Evolutionary conservation across 78 protist genomes (phyloP).

Genomic region (Trichosphaerium sp.): DNA sequence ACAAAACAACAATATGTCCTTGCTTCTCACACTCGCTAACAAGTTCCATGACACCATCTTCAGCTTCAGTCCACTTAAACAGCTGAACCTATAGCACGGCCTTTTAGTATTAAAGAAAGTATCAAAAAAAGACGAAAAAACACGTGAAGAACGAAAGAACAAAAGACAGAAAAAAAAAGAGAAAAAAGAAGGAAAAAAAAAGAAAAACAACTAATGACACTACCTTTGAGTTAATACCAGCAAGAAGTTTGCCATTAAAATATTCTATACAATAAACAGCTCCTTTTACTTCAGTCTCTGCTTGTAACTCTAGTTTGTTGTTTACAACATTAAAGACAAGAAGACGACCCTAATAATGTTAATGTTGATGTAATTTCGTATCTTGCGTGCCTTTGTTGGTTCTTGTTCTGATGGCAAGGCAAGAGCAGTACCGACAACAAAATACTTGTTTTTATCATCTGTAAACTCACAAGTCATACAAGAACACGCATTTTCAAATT

Average conservation of each 20-base stretch:
- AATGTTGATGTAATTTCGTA: too few relatives aligned
- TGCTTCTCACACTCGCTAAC: slow-evolving; percentile 22
- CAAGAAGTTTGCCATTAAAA: slow-evolving; percentile 59
- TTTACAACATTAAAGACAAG: slow-evolving; percentile 35
- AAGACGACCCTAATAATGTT: too few relatives aligned
- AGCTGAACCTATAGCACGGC: too few relatives aligned
- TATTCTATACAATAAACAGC: slow-evolving; percentile 25
- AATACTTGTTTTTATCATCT: slow-evolving; percentile 13
- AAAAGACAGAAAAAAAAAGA: not conserved
- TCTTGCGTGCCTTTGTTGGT: too few relatives aligned
- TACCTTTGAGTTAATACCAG: slow-evolving; percentile 51
- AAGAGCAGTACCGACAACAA: slow-evolving; percentile 76
- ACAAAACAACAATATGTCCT: slow-evolving; percentile 56
- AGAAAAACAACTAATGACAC: not conserved
- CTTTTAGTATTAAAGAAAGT: too few relatives aligned
- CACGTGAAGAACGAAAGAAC: not conserved
- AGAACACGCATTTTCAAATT: slow-evolving; percentile 20
- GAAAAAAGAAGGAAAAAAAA: not conserved
- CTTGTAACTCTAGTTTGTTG: slow-evolving; percentile 2
- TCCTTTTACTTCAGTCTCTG: slow-evolving; percentile 6
- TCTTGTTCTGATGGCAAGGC: slow-evolving; percentile 34
- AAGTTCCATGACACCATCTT: slow-evolving; percentile 8
- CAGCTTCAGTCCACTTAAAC: not conserved
- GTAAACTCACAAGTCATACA: not conserved
- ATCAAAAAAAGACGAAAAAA: not conserved